Base-by-base conservation (phyloP, 2,329 filamentous ascomycete species). In the Lachnellula subtilissima region DNA sequence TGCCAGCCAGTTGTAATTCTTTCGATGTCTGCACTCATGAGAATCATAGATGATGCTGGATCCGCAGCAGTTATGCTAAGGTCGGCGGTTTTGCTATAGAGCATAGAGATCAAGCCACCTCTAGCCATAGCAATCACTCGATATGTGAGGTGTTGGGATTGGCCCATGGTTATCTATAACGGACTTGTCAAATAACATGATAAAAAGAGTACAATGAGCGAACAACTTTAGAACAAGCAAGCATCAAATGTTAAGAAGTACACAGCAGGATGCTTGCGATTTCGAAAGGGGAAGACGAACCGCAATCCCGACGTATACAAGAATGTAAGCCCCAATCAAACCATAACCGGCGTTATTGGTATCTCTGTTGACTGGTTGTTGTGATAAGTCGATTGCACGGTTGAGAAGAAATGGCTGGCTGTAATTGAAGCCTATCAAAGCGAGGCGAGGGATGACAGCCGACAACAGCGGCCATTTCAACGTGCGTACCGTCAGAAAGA, bases 11-110 rank as follows among this genome's bases (percentile, higher is more conserved):
- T 51, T 1, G 65, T 61, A 8, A 75, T 69, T 22, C 55, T 52
- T 40, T 64, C 60, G 5, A 79, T 70, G 42, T 66, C 64, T 1
- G 74, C 72, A 15, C 72, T 75, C 75, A 79, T 79, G 7, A 78
- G 66, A 1, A 75, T 78, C 4, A 64, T 61, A 1, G 76, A 46
- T 12, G 58, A 60, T 5, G 61, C 60, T 46, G 64, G 57, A 28
- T 64, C 58, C 0, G 64, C 43, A 9, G 53, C 56, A 1, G 57
- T 63, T 12, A 62, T 60, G 35, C 57, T 61, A n/a, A 68, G 52
- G 22, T 58, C 51, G 2, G 62, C 52, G 6, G 65, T 68, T 40
- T 63, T 61, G 39, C 48, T 59, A 47, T 69, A 69, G 23, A 69
- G 62, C 23, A 66, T 51, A 6, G 57, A 55, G 51, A 65, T 60